Evolutionary conservation across 495 filamentous ascomycete species (phyloP), one percentile per base, ranked within the genome.

Genomic region (Oidiodendron maius): DNA sequence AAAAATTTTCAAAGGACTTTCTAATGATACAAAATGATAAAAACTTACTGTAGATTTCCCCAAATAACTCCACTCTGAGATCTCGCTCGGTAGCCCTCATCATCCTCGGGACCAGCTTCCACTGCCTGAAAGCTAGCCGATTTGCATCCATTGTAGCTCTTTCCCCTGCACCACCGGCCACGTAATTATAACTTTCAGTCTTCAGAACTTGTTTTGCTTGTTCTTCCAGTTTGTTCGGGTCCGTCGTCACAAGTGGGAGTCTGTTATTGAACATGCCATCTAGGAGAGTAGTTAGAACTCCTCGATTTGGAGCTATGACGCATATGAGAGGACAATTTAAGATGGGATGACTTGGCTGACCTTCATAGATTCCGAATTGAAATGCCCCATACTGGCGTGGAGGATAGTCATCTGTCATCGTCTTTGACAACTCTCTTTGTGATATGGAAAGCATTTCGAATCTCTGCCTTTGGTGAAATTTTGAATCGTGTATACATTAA

Each of bases 211-310:
- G 6, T 39, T 17, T 39, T 10, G 36, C 36, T 9, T 8, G 16
- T 9, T 17, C 16, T 17, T 39, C 36, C 9, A 39, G 8, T 39
- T 39, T 39, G 16, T 8, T 17, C 8, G 16, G 36, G 16, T 39
- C 16, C 18, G 36, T 8, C 8, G 36, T 39, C 37, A 81, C 67
- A 22, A 61, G 66, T 1, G 77, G 77, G 36, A 66, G 58, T 21
- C 62, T 57, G 52, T 67, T 67, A 25, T 62, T 52, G 22, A 71
- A 57, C 48, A 75, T 63, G 37, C 76, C 75, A 46, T 70, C 65
- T 40, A 61, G 61, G 44, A 77, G 79, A 46, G n/a, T n/a, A n/a
- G n/a, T n/a, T n/a, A n/a, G n/a, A n/a, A n/a, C n/a, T 81, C 71
- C 25, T 74, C 64, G 9, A 63, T 8, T 10, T 17, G 6, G 16